Percentiles rank a stretch among this genome's conserved stretches.
phyloP scores from a whole-genome alignment of 169 alveolate genomes.

The Neospora caninum region DNA sequence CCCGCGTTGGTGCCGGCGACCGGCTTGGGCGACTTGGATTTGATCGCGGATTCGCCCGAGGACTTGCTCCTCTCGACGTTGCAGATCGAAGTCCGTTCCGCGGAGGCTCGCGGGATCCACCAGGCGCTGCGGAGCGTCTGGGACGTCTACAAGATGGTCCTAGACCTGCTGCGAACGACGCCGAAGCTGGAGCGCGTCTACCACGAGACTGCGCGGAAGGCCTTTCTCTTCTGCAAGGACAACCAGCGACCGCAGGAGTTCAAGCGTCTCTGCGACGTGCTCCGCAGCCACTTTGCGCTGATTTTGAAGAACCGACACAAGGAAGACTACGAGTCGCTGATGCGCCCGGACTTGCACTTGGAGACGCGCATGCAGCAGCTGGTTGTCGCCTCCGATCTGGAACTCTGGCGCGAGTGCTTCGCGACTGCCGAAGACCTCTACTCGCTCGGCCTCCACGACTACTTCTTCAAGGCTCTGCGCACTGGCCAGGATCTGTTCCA shows the following conservation, averaged over 20 bases:
- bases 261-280: constrained; percentile 92
- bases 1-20: constrained; percentile 34
- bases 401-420: constrained; percentile 95
- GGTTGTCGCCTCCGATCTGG: constrained; percentile 89
- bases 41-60: constrained; percentile 86
- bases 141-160: constrained; percentile 95
- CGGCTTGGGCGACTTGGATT: constrained; percentile 17
- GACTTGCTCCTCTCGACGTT: constrained; percentile 82
- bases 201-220: constrained; percentile 94
- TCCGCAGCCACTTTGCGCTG: constrained; percentile 91
- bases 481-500: constrained; percentile 46
- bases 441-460: constrained; percentile 47
- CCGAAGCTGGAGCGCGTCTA: constrained; percentile 94
- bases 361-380: constrained; percentile 92
- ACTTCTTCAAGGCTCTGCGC: constrained; percentile 26
- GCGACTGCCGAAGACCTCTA: constrained; percentile 94
- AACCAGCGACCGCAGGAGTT: constrained; percentile 93
- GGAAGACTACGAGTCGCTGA: constrained; percentile 84
- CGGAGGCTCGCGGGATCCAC: constrained; percentile 54
- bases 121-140: constrained; percentile 84
- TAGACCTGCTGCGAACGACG: constrained; percentile 93
- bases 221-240: constrained; percentile 92
- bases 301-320: constrained; percentile 75
- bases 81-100: constrained; percentile 72
- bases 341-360: constrained; percentile 86